Conservation (phyloP, 2,329 filamentous ascomycete species). For the Phaeosphaeriaceae sp. region DNA sequence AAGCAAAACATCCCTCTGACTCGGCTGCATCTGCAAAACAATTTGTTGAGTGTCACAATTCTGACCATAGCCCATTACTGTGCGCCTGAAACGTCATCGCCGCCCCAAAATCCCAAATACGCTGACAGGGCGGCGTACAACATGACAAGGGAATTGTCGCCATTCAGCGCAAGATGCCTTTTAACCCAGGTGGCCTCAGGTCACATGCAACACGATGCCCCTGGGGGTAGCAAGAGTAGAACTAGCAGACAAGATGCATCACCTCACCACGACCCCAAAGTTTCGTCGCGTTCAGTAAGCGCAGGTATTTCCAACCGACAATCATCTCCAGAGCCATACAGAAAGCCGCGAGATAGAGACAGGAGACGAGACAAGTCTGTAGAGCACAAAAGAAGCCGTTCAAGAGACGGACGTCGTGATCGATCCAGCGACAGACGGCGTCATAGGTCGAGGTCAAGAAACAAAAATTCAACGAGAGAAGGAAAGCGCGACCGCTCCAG, state of each 20-base stretch:
- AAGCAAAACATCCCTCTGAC: not conserved
- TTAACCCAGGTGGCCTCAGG: constrained; percentile 29
- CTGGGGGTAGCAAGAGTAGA: no score
- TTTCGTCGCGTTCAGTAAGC: constrained; percentile 14
- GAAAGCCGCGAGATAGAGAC: constrained; percentile 27
- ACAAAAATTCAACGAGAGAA: constrained; percentile 18
- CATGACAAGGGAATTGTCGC: constrained; percentile 40
- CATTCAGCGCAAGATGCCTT: constrained; percentile 39
- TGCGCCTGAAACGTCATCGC: constrained; percentile 18
- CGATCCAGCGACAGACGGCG: constrained; percentile 14
- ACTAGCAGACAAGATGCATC: no score
- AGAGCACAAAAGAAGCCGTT: constrained; percentile 15
- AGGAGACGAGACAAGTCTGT: constrained; percentile 16
- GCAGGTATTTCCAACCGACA: constrained; percentile 18
- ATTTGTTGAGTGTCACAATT: not conserved
- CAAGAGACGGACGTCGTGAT: constrained; percentile 15
- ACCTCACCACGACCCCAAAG: constrained; percentile 15
- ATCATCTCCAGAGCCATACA: constrained; percentile 38
- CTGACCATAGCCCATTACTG: not conserved
- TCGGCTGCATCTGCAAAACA: not conserved
- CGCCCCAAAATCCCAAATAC: constrained; percentile 10
- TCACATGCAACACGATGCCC: no score
- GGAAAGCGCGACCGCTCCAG: constrained; percentile 21
- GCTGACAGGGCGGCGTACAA: constrained; percentile 3
- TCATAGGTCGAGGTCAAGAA: constrained; percentile 20